phyloP scores from a whole-genome alignment of 2,329 filamentous ascomycete species.

The Aspergillus sp. region DNA sequence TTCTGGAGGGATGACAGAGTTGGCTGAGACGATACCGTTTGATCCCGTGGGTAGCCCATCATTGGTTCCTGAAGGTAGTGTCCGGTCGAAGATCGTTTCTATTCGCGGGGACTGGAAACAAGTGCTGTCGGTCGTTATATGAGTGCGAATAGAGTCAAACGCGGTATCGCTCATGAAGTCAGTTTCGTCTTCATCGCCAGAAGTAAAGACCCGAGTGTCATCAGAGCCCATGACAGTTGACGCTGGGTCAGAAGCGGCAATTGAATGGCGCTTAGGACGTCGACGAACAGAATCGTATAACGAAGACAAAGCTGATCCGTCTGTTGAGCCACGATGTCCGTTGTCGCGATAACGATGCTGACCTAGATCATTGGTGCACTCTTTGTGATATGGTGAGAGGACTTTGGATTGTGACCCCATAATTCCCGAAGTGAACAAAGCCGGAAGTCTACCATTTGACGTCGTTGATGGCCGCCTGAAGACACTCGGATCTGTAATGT shows the following conservation, averaged over 20 bases:
- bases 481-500: slow-evolving; percentile 42
- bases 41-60: slow-evolving; percentile 47
- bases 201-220: slow-evolving; percentile 57
- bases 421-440: slow-evolving; percentile 14
- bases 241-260: slow-evolving; percentile 58
- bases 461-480: slow-evolving; percentile 37
- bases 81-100: slow-evolving; percentile 64
- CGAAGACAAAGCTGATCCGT: slow-evolving; percentile 28
- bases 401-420: slow-evolving; percentile 15
- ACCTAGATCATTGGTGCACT: slow-evolving; percentile 25
- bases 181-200: slow-evolving; percentile 61
- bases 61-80: slow-evolving; percentile 36
- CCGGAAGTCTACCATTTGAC: slow-evolving; percentile 25
- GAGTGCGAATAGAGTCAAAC: slow-evolving; percentile 63
- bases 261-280: slow-evolving; percentile 54
- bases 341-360: slow-evolving; percentile 10
- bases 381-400: slow-evolving; percentile 26
- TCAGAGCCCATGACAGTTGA: slow-evolving; percentile 63
- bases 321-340: slow-evolving; percentile 25
- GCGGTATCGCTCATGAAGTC: slow-evolving; percentile 62
- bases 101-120: slow-evolving; percentile 58
- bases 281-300: slow-evolving; percentile 34
- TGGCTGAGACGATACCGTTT: slow-evolving; percentile 50
- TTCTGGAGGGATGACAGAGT: slow-evolving; percentile 39
- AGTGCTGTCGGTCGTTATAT: slow-evolving; percentile 54